Percentiles rank a stretch among this genome's conserved stretches.
Evolutionary conservation across 768 basidiomycete species (phyloP).

Genomic region (Piloderma croceum): DNA sequence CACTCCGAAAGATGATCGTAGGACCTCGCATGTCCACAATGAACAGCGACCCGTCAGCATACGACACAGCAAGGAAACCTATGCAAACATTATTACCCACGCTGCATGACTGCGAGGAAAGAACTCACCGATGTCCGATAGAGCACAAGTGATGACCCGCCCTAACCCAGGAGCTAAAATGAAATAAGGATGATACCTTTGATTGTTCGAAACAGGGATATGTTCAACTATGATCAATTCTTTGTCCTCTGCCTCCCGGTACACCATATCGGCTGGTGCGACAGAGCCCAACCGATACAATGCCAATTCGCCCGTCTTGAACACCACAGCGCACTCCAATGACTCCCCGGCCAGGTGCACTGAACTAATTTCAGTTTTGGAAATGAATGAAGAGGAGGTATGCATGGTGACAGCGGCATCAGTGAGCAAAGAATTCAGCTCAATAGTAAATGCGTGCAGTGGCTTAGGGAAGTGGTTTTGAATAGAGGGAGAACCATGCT

Average conservation of each 20-base stretch:
- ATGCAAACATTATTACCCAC: not conserved
- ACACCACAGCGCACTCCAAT: slow-evolving; percentile 49
- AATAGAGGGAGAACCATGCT: slow-evolving; percentile 42
- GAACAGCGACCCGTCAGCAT: slow-evolving; percentile 50
- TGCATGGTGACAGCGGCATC: slow-evolving; percentile 34
- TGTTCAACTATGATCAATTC: slow-evolving; percentile 53
- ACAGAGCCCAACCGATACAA: slow-evolving; percentile 38
- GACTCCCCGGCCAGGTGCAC: slow-evolving; percentile 50
- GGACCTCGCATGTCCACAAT: slow-evolving; percentile 76
- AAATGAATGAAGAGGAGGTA: slow-evolving; percentile 18
- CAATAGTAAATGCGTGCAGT: slow-evolving; percentile 56
- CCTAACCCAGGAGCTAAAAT: slow-evolving; percentile 47
- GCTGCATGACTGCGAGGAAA: too few species aligned
- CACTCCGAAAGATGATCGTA: slow-evolving; percentile 51
- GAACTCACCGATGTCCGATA: slow-evolving; percentile 68
- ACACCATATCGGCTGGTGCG: slow-evolving; percentile 10
- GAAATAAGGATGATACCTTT: slow-evolving; percentile 56
- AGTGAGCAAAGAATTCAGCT: slow-evolving; percentile 45
- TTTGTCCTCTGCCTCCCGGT: slow-evolving; percentile 30
- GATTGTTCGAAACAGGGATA: slow-evolving; percentile 31
- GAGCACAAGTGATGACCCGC: slow-evolving; percentile 47
- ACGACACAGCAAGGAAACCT: slow-evolving; percentile 80
- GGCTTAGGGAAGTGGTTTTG: slow-evolving; percentile 60
- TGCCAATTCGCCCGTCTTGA: slow-evolving; percentile 53
- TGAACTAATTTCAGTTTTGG: slow-evolving; percentile 34